Percentiles rank a stretch among this genome's conserved stretches.
Conservation (phyloP, 192 early-diverging fungal genomes). For the Rhizophagus prolifer region DNA sequence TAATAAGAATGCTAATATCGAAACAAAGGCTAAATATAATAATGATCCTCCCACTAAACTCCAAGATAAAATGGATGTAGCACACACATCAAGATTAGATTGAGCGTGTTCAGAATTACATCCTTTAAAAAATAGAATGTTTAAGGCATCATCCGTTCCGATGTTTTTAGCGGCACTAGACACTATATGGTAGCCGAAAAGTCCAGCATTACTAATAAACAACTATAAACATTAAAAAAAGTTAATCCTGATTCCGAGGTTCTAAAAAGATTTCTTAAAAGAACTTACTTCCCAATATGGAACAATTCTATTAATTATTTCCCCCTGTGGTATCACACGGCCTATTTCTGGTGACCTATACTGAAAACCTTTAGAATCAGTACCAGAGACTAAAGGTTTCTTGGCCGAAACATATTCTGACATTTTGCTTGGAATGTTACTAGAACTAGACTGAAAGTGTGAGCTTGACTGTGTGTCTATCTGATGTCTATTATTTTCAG, state of each 20-base stretch:
- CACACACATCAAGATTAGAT: slow-evolving; percentile 18
- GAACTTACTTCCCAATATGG: slow-evolving; percentile 26
- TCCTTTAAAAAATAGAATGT: slow-evolving; percentile 8
- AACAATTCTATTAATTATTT: slow-evolving; percentile 9
- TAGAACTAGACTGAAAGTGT: neutral
- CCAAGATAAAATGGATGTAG: slow-evolving; percentile 17
- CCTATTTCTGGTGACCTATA: slow-evolving; percentile 4
- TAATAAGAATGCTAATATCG: neutral
- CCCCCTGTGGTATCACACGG: slow-evolving; percentile 17
- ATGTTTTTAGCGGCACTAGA: slow-evolving; percentile 3
- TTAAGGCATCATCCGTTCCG: neutral
- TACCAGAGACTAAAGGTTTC: neutral
- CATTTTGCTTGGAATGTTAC: neutral
- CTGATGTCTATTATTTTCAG: neutral
- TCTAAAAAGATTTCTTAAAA: neutral
- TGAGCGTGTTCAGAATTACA: slow-evolving; percentile 7
- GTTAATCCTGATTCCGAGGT: neutral
- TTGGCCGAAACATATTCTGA: neutral
- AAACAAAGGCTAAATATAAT: neutral
- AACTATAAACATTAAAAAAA: slow-evolving; percentile 5
- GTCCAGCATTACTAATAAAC: neutral
- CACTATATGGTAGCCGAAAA: slow-evolving; percentile 16
- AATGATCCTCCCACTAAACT: slow-evolving; percentile 14
- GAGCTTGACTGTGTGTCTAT: neutral
- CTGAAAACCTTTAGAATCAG: slow-evolving; percentile 10